phyloP scores from a whole-genome alignment of 768 basidiomycete genomes.

The Leccinellum rugosiceps region DNA sequence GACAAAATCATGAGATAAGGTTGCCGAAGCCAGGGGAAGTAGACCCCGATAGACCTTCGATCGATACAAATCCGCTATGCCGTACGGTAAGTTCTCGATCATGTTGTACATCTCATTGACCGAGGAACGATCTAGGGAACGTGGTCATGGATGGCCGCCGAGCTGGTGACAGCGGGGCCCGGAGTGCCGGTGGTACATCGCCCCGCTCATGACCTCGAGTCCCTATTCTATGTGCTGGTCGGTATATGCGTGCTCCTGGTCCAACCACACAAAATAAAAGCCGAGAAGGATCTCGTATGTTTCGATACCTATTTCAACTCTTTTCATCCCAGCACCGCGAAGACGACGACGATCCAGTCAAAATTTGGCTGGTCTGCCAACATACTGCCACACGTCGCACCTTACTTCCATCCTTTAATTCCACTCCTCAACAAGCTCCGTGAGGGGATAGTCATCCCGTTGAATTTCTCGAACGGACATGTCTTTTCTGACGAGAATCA shows the following conservation, averaged over 20 bases:
- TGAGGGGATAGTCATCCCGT: background rate
- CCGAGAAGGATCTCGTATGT: background rate
- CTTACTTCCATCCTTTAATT: background rate
- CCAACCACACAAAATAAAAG: background rate
- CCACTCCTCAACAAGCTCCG: background rate
- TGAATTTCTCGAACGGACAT: background rate
- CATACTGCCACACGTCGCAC: background rate
- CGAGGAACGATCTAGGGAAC: background rate
- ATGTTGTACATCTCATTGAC: background rate
- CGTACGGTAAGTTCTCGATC: background rate
- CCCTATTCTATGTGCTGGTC: background rate
- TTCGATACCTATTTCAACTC: background rate
- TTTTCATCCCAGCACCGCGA: background rate
- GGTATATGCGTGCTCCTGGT: background rate
- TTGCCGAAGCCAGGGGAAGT: background rate
- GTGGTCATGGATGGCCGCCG: background rate
- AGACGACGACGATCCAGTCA: no score
- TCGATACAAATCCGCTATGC: background rate
- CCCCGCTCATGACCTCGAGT: background rate
- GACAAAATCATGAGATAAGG: background rate
- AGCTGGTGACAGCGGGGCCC: background rate
- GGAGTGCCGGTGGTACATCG: background rate
- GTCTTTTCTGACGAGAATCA: background rate
- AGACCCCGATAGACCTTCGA: background rate
- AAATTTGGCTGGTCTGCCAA: no score